Evolutionary conservation across 257 asterid genomes (phyloP), one percentile per base, ranked within the genome.

Genomic region (Solanum commersonii): DNA sequence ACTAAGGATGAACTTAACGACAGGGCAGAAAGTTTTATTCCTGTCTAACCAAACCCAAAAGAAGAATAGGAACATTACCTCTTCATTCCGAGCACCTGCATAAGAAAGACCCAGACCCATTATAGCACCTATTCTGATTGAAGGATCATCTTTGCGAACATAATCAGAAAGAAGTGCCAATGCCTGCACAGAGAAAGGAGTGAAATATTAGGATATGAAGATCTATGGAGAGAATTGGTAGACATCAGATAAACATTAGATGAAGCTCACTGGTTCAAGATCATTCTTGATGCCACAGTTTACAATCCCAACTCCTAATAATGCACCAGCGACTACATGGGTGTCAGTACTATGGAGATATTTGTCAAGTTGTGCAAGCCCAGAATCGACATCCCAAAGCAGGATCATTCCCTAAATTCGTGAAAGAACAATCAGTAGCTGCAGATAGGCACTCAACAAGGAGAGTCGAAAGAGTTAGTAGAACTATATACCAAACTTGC

Each of bases 21-120:
- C 68, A 81, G 67, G 6, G 68, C 40, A 44, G 27, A 46, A 81
- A 46, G 68, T 81, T 52, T 1, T 46, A 44, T 44, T 46, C 68
- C 33, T 81, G 68, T 81, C 85, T 9, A 79, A 10, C 18, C 38
- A 46, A 44, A 44, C 23, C 85, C 27, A 79, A 46, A 81, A 46
- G 38, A 81, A 81, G 16, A 81, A 46, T 46, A 46, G 40, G 27
- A 46, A 81, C 10, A 44, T 46, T 46, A 95, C 99, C 88, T 95
- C 95, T 78, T 92, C 98, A 86, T 94, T 92, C 92, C 93, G 98
- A 76, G 99, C 87, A 81, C 99, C 99, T 9, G 99, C 99, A 91
- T 97, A 96, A 82, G 99, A 97, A 90, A 97, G 96, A 59, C 98
- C 99, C 68, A 97, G 92, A 52, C 99, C 99, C 98, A 97, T 96